phyloP scores from a whole-genome alignment of 2,329 filamentous ascomycete genomes.

The Beauveria rudraprayagi region DNA sequence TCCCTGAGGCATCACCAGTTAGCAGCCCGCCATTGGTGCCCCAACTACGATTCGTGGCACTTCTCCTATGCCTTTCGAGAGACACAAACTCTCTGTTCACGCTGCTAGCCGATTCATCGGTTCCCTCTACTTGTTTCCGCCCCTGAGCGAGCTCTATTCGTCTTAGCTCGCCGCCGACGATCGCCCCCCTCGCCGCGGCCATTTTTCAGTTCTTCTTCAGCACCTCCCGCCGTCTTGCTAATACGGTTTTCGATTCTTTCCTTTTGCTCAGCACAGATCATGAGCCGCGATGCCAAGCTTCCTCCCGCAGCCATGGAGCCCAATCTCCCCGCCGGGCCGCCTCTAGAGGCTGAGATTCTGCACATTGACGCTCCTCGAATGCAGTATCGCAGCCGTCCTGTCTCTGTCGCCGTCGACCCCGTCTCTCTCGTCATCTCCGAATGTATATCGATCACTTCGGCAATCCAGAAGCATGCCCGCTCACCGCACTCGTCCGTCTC shows the following conservation, averaged over 20 bases:
- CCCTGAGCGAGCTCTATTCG: slow-evolving; percentile 1
- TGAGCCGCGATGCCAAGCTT: slow-evolving; percentile 25
- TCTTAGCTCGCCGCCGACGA: not conserved
- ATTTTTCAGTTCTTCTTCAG: not conserved
- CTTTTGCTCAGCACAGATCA: slow-evolving; percentile 18
- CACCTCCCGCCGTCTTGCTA: slow-evolving; percentile 5
- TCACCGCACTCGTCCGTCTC: slow-evolving; percentile 95
- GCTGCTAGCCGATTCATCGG: not conserved
- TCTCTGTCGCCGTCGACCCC: slow-evolving; percentile 80
- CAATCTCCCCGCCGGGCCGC: slow-evolving; percentile 4
- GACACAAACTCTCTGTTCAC: not conserved
- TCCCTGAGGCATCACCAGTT: slow-evolving; percentile 4
- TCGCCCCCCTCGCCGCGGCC: not conserved
- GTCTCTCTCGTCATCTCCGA: slow-evolving; percentile 93
- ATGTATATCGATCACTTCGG: slow-evolving; percentile 96
- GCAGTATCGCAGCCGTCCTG: slow-evolving; percentile 52
- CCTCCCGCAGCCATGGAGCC: slow-evolving; percentile 18
- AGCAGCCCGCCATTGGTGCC: slow-evolving; percentile 5
- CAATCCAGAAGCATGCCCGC: slow-evolving; percentile 94
- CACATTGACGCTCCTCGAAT: slow-evolving; percentile 35
- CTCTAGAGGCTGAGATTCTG: not conserved
- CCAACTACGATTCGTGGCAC: not conserved
- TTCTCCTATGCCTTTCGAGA: slow-evolving; percentile 1
- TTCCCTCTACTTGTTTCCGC: not conserved
- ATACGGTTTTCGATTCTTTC: slow-evolving; percentile 14